Conservation (phyloP, 257 asterid species). For the Solanum piurae region DNA sequence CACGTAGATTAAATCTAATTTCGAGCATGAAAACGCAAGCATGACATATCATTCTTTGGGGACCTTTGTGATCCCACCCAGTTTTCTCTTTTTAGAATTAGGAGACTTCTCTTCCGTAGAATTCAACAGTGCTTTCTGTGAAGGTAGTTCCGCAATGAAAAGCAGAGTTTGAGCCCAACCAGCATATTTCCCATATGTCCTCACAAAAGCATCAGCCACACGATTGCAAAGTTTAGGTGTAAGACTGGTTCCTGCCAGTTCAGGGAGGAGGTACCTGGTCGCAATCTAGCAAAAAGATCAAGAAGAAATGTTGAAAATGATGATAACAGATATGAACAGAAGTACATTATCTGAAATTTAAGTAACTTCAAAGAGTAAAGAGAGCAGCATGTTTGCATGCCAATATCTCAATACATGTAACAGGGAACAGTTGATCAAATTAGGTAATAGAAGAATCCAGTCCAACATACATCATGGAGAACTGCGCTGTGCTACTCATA, state of each 20-base stretch:
- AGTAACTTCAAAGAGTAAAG: neutral
- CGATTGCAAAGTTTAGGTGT: conserved; percentile 48
- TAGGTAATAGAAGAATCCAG: neutral
- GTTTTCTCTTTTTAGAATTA: conserved; percentile 17
- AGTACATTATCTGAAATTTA: neutral
- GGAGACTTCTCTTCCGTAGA: conserved; percentile 13
- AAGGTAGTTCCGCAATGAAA: conserved; percentile 84
- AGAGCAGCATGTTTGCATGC: neutral
- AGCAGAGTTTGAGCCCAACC: conserved; percentile 99
- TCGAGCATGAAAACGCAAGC: neutral
- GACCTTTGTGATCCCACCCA: neutral
- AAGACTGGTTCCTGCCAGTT: conserved; percentile 68
- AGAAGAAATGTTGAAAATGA: neutral
- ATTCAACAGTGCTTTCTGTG: conserved; percentile 64
- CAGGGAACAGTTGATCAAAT: neutral
- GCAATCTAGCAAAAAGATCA: conserved; percentile 53
- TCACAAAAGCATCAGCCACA: conserved; percentile 78
- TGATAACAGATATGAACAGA: neutral
- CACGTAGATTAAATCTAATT: neutral
- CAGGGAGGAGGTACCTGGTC: conserved; percentile 81
- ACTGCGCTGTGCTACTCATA: neutral
- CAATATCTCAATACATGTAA: neutral
- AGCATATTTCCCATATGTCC: conserved; percentile 85
- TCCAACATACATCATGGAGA: neutral
- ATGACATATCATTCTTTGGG: neutral